Evolutionary conservation across 2,329 filamentous ascomycete species (phyloP).

Genomic region (Xylaria sp.): DNA sequence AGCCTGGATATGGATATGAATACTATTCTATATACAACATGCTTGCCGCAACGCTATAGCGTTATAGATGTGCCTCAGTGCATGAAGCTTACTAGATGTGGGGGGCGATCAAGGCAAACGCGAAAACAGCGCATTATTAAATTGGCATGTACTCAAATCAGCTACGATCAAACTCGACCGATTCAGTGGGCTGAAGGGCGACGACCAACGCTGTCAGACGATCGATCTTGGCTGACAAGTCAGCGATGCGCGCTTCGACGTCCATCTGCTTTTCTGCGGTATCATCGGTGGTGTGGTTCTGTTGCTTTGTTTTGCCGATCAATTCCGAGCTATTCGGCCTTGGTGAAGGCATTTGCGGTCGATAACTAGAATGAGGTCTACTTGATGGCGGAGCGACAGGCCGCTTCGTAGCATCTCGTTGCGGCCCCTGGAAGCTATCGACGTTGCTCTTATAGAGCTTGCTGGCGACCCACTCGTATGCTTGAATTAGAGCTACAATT

Average conservation of each 20-base stretch:
- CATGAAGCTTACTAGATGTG: not conserved
- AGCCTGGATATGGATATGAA: not conserved
- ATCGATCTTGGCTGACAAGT: conserved; percentile 69
- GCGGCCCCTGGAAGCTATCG: conserved; percentile 62
- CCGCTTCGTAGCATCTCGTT: conserved; percentile 44
- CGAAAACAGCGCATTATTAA: not conserved
- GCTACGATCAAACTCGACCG: conserved; percentile 39
- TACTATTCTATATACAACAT: not conserved
- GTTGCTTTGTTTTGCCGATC: conserved; percentile 40
- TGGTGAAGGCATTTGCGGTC: conserved; percentile 43
- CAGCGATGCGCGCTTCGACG: conserved; percentile 64
- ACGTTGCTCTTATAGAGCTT: conserved; percentile 57
- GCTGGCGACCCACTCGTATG: conserved; percentile 69
- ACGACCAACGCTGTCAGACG: conserved; percentile 65
- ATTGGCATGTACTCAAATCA: conserved; percentile 21
- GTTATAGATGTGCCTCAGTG: not conserved
- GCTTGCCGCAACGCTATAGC: not conserved
- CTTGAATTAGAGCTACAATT: conserved; percentile 74
- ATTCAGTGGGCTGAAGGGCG: conserved; percentile 56
- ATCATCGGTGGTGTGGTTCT: conserved; percentile 51
- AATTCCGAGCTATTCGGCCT: conserved; percentile 42
- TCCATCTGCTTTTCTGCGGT: conserved; percentile 52
- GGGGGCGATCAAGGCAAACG: not conserved
- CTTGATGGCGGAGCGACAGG: conserved; percentile 40
- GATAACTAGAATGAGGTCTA: conserved; percentile 43